Conservation (phyloP, 768 basidiomycete genomes). For the Crucibulum laeve region DNA sequence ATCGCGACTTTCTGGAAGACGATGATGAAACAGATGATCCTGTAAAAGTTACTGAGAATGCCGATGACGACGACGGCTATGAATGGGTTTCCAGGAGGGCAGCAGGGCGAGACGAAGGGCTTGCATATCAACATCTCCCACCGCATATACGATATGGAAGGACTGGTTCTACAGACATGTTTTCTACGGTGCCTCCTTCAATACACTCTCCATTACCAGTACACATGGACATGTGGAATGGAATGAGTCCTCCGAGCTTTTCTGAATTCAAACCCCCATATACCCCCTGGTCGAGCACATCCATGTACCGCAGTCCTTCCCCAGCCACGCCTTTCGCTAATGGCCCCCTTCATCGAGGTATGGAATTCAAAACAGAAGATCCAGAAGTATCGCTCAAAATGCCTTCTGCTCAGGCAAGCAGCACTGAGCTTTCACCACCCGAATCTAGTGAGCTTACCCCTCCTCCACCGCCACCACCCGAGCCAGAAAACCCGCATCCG, state of each 20-base stretch:
- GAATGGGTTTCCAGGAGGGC: conserved; percentile 78
- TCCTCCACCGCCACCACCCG: conserved; percentile 17
- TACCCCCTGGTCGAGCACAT: conserved; percentile 18
- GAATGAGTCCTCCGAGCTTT: conserved; percentile 33
- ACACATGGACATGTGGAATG: conserved; percentile 36
- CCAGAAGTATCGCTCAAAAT: not conserved
- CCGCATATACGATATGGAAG: conserved; percentile 69
- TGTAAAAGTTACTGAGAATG: conserved; percentile 46
- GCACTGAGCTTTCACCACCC: conserved; percentile 15
- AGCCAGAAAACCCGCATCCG: conserved; percentile 37
- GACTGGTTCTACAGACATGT: conserved; percentile 53
- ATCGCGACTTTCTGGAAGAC: conserved; percentile 90
- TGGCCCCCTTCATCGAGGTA: conserved; percentile 9
- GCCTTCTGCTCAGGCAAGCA: not conserved
- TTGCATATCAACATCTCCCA: conserved; percentile 66
- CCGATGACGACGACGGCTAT: conserved; percentile 70
- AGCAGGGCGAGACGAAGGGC: conserved; percentile 49
- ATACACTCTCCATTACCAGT: conserved; percentile 23
- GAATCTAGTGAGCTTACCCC: conserved; percentile 11
- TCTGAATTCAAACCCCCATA: conserved; percentile 27
- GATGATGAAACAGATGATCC: conserved; percentile 59
- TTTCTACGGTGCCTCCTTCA: conserved; percentile 48
- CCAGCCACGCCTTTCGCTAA: conserved; percentile 27
- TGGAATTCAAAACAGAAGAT: not conserved
- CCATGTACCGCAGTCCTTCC: conserved; percentile 28